These are phyloP conservation scores for Karstenula rhodostoma DNA, from an alignment of 2,329 filamentous ascomycete species.

Conservation along the genomic window DNA sequence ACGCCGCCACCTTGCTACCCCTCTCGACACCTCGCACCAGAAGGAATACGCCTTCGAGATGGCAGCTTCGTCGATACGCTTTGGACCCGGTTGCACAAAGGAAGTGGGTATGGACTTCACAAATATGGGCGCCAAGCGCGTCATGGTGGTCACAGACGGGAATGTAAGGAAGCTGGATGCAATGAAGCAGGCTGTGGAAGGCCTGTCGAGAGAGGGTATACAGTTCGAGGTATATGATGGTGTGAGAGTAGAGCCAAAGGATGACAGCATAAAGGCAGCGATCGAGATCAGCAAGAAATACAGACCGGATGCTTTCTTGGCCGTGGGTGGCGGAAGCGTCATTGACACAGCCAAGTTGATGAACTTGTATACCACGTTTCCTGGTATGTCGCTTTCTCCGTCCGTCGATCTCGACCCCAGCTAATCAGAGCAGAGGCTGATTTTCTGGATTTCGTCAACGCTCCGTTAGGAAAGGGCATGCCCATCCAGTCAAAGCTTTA, in stretches of 20 bases:
- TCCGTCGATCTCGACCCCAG: neutral
- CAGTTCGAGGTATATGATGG: conserved; percentile 82
- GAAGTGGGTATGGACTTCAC: conserved; percentile 98
- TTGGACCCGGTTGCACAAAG: conserved; percentile 90
- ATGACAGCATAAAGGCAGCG: conserved; percentile 87
- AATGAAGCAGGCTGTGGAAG: conserved; percentile 88
- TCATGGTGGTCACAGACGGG: conserved; percentile 89
- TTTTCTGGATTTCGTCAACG: conserved; percentile 98
- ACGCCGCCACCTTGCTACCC: conserved; percentile 74
- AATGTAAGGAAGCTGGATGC: conserved; percentile 84
- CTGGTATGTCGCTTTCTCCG: conserved; percentile 49
- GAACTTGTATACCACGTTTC: conserved; percentile 93
- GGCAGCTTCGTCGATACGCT: conserved; percentile 93
- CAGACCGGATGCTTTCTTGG: conserved; percentile 86
- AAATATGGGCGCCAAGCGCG: conserved; percentile 86
- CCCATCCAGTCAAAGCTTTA: conserved; percentile 75
- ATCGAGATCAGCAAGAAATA: conserved; percentile 86
- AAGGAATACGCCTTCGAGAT: conserved; percentile 99
- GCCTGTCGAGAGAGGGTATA: conserved; percentile 78
- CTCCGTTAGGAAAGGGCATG: conserved; percentile 83
- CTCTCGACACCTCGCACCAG: conserved; percentile 72
- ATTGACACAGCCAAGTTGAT: conserved; percentile 99
- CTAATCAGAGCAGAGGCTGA: conserved; percentile 69
- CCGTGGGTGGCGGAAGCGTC: conserved; percentile 90
- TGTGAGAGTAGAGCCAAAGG: conserved; percentile 89